These are phyloP conservation scores for Globisporangium emineosum DNA, from an alignment of 352 stramenopile genomes.

Conservation along the genomic window DNA sequence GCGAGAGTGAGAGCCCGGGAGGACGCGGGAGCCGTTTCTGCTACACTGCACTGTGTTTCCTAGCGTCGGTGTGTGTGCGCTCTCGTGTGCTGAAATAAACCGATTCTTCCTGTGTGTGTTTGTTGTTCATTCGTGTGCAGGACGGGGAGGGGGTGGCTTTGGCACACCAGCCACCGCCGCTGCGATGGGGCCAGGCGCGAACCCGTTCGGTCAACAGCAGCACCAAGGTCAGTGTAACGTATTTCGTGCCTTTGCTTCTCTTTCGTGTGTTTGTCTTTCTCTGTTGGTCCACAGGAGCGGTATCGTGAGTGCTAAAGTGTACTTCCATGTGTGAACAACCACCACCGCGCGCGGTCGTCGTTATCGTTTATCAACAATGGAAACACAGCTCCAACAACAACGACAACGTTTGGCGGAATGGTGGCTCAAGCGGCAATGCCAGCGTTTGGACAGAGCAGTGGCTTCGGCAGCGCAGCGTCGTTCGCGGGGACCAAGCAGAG, in stretches of 20 bases:
- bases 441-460: conserved; percentile 32
- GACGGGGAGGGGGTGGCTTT: conserved; percentile 10
- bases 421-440: conserved; percentile 15
- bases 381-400: conserved; percentile 5
- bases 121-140: not conserved
- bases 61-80: not conserved
- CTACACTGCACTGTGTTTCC: not conserved
- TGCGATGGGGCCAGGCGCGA: conserved; percentile 15
- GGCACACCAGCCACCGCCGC: not conserved
- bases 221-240: conserved; percentile 32
- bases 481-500: conserved; percentile 5
- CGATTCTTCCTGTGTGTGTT: not conserved
- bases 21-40: not conserved
- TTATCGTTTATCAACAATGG: conserved; percentile 4
- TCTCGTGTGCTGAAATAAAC: not conserved
- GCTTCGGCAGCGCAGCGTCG: conserved; percentile 9
- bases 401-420: conserved; percentile 32
- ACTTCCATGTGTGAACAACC: conserved; percentile 1
- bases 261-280: not conserved
- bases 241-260: not conserved
- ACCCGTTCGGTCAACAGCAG: conserved; percentile 33
- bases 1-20: not conserved
- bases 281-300: conserved; percentile 1
- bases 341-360: not conserved
- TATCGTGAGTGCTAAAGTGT: not conserved